These are phyloP conservation scores for Tolypocladium endophyticum DNA, from an alignment of 2,329 filamentous ascomycete genomes.

Conservation along the genomic window DNA sequence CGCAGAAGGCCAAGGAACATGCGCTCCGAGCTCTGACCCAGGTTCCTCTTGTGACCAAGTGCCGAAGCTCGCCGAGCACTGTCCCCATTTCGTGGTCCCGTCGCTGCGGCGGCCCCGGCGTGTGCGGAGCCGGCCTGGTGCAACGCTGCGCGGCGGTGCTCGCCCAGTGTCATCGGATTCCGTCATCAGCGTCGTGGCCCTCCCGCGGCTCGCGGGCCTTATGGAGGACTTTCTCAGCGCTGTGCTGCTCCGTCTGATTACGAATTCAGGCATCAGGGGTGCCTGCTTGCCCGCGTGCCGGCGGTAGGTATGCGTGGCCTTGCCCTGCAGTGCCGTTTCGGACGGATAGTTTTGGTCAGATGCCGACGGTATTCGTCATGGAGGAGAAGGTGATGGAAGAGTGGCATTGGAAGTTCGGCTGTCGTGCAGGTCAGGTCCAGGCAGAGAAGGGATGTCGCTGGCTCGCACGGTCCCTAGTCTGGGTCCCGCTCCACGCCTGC, in stretches of 20 bases:
- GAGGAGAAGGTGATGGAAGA: background rate
- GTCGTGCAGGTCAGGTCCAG: background rate
- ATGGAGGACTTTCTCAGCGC: background rate
- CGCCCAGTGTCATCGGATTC: background rate
- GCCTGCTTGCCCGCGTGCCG: background rate
- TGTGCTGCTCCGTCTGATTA: background rate
- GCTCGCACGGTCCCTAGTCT: background rate
- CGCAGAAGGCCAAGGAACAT: background rate
- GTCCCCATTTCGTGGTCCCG: background rate
- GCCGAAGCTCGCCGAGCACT: background rate
- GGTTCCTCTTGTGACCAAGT: background rate
- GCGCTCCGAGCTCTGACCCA: background rate
- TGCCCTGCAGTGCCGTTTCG: background rate
- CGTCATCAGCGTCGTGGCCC: background rate
- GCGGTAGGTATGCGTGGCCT: background rate
- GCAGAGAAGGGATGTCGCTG: background rate
- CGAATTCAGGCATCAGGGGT: background rate
- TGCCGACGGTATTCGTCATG: background rate
- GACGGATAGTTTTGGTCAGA: background rate
- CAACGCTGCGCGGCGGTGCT: background rate
- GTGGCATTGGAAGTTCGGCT: background rate
- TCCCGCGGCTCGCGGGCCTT: too few species aligned
- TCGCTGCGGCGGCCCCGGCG: background rate
- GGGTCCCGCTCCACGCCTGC: background rate
- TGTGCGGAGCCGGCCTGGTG: background rate